A percentile compares a stretch with the other conserved stretches of the same genome.
phyloP scores from a whole-genome alignment of 176 grass and related monocot species.

The Triticum timopheevii region DNA sequence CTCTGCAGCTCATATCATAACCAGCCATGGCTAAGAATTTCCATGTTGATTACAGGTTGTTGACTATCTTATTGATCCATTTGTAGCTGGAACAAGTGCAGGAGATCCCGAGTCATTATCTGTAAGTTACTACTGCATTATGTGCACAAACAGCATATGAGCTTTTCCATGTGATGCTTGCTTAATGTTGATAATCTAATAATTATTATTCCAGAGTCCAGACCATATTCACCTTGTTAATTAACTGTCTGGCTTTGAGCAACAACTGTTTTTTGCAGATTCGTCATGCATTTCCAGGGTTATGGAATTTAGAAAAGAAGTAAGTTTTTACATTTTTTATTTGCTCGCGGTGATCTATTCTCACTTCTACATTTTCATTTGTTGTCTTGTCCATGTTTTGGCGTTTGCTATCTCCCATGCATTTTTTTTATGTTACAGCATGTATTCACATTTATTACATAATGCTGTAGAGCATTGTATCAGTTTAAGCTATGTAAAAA shows the following conservation, averaged over 20 bases:
- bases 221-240: slow-evolving; percentile 3
- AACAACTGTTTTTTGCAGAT: slow-evolving; percentile 62
- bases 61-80: slow-evolving; percentile 92
- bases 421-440: slow-evolving; percentile 19
- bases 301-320: slow-evolving; percentile 98
- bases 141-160: neutral
- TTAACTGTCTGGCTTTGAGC: slow-evolving; percentile 20
- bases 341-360: neutral
- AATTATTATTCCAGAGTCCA: neutral
- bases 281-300: slow-evolving; percentile 77
- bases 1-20: slow-evolving; percentile 17
- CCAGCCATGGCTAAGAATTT: slow-evolving; percentile 16
- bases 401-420: neutral
- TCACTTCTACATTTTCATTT: slow-evolving; percentile 3
- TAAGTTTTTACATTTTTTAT: slow-evolving; percentile 48
- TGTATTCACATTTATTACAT: slow-evolving; percentile 10
- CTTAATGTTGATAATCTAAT: slow-evolving; percentile 13
- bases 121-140: slow-evolving; percentile 45
- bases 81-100: slow-evolving; percentile 94
- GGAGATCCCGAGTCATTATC: slow-evolving; percentile 94
- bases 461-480: neutral
- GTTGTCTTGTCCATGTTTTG: neutral
- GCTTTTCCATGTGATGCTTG: neutral
- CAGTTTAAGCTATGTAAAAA: neutral
- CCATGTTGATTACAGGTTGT: slow-evolving; percentile 63